phyloP scores from a whole-genome alignment of 768 basidiomycete species.

The Obba rivulosa region DNA sequence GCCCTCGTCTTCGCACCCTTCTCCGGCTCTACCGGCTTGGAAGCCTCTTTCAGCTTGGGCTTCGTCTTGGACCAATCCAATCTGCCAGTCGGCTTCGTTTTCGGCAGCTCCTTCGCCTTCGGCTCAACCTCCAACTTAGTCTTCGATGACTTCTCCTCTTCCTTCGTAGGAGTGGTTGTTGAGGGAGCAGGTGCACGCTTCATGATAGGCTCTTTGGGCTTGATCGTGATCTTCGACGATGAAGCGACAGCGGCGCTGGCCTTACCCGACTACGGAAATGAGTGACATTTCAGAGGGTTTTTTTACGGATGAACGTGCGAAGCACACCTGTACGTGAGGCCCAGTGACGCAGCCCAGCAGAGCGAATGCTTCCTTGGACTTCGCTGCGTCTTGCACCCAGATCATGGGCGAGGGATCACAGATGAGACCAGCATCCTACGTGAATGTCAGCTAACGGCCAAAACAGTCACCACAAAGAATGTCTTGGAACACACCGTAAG shows the following conservation, averaged over 20 bases:
- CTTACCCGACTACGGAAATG: slow-evolving; percentile 14
- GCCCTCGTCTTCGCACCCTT: slow-evolving; percentile 3
- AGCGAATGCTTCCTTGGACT: slow-evolving; percentile 11
- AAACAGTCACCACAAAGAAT: neutral
- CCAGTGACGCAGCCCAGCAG: slow-evolving; percentile 23
- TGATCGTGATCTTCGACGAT: slow-evolving; percentile 6
- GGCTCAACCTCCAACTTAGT: slow-evolving; percentile 4
- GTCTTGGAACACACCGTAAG: slow-evolving; percentile 40
- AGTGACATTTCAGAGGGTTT: no score
- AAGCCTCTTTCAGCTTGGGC: slow-evolving; percentile 38
- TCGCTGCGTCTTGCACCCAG: slow-evolving; percentile 26
- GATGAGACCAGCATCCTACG: slow-evolving; percentile 41
- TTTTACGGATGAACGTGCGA: no score
- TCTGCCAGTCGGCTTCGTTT: slow-evolving; percentile 39
- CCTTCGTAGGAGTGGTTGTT: no score
- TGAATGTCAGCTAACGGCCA: no score
- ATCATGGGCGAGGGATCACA: slow-evolving; percentile 30
- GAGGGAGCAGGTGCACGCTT: slow-evolving; percentile 1
- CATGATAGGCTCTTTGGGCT: slow-evolving; percentile 2
- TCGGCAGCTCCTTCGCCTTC: slow-evolving; percentile 20
- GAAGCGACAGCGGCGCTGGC: slow-evolving; percentile 8
- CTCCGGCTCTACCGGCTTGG: slow-evolving; percentile 15
- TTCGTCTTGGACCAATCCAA: slow-evolving; percentile 62
- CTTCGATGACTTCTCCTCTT: neutral
- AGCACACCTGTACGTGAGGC: slow-evolving; percentile 21